Conservation (phyloP, 2,329 filamentous ascomycete species). For the Alternaria arbusti region DNA sequence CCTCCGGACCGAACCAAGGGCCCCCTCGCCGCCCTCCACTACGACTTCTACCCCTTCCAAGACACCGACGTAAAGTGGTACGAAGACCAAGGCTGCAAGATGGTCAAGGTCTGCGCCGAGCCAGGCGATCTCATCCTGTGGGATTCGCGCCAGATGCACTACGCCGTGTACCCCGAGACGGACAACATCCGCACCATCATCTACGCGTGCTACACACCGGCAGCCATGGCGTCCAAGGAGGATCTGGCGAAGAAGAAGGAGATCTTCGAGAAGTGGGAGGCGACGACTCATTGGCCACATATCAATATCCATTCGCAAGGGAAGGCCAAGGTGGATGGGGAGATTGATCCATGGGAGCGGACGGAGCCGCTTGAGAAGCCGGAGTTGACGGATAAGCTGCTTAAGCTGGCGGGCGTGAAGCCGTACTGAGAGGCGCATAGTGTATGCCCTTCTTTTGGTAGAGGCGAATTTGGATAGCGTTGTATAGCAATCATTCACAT, state of each 20-base stretch:
- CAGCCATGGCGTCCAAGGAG: constrained; percentile 16
- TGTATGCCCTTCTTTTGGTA: neutral
- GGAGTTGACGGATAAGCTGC: constrained; percentile 20
- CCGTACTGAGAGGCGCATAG: constrained; percentile 1
- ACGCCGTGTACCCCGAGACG: constrained; percentile 18
- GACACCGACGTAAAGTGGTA: constrained; percentile 54
- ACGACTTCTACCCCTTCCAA: constrained; percentile 48
- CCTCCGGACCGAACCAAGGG: constrained; percentile 23
- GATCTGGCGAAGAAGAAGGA: constrained; percentile 23
- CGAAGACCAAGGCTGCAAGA: constrained; percentile 47
- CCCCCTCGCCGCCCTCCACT: constrained; percentile 7
- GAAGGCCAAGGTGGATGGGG: constrained; percentile 15
- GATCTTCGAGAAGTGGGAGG: constrained; percentile 15
- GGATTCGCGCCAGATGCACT: constrained; percentile 59
- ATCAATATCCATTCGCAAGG: constrained; percentile 22
- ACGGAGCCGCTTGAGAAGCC: constrained; percentile 27
- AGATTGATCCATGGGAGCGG: constrained; percentile 17
- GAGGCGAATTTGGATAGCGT: neutral
- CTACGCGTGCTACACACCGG: constrained; percentile 27
- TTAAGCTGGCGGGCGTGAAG: constrained; percentile 23
- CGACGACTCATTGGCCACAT: constrained; percentile 29
- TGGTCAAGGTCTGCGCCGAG: constrained; percentile 50
- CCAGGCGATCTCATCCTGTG: constrained; percentile 56
- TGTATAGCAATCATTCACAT: neutral
- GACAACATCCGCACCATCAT: constrained; percentile 19